A percentile compares a stretch with the other conserved stretches of the same genome.
Conservation (phyloP, 2,329 filamentous ascomycete species). For the Trichoderma sp. region DNA sequence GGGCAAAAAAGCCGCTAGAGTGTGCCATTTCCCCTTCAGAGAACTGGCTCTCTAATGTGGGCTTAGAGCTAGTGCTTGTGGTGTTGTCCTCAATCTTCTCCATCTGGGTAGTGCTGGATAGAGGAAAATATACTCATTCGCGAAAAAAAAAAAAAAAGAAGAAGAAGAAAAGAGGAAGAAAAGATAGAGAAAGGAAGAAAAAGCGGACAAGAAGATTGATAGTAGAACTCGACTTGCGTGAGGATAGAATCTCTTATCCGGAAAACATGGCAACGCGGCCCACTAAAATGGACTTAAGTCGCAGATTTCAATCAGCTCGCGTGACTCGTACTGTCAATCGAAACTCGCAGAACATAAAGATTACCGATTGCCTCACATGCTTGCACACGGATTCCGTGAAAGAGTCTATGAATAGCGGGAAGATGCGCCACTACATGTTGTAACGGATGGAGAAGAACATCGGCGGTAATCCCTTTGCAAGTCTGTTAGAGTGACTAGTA, state of each 20-base stretch:
- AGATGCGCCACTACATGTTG: background rate
- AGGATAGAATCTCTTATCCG: background rate
- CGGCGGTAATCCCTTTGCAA: background rate
- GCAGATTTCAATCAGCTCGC: background rate
- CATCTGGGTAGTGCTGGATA: background rate
- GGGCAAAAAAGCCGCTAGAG: background rate
- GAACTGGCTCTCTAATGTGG: background rate
- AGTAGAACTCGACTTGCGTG: background rate
- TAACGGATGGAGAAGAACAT: background rate
- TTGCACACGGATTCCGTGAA: background rate
- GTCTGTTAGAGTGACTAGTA: background rate
- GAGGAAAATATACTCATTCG: background rate
- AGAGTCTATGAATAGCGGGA: background rate
- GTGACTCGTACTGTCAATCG: background rate
- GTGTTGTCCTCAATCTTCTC: background rate
- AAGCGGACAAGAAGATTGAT: background rate
- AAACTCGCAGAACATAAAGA: background rate
- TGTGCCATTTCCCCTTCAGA: background rate
- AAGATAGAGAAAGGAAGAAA: background rate
- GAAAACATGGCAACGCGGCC: background rate
- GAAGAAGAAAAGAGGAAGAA: background rate
- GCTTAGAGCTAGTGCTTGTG: background rate
- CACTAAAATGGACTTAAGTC: background rate
- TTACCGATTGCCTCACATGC: background rate
- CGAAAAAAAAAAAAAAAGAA: background rate